These are phyloP conservation scores for Pugionium dolabratum DNA, from an alignment of 345 rosid species.

Conservation along the genomic window DNA sequence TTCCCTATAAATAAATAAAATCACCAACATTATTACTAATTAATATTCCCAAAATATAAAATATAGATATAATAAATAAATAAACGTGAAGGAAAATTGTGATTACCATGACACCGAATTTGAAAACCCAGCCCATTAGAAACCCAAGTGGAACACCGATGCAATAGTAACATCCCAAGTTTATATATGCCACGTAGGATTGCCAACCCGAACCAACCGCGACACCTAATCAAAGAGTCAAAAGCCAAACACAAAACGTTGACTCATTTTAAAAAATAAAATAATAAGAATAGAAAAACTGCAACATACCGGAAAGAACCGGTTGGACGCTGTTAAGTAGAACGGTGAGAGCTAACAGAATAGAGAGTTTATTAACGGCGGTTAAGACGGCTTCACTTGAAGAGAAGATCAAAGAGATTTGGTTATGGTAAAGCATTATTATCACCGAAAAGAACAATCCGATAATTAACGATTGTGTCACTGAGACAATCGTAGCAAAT, in stretches of 20 bases:
- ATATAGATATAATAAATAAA: not conserved
- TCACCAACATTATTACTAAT: too few relatives aligned
- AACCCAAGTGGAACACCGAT: conserved; percentile 81
- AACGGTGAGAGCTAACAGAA: conserved; percentile 75
- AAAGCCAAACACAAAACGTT: conserved; percentile 8
- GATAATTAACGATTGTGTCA: conserved; percentile 53
- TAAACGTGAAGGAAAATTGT: not conserved
- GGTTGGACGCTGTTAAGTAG: conserved; percentile 90
- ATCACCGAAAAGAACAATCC: conserved; percentile 68
- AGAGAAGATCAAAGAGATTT: conserved; percentile 61
- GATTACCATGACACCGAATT: conserved; percentile 75
- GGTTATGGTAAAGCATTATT: conserved; percentile 52
- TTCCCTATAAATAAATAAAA: conserved; percentile 48
- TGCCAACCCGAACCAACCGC: conserved; percentile 99
- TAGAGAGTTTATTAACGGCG: conserved; percentile 66
- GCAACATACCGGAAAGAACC: conserved; percentile 68
- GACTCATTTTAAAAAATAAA: not conserved
- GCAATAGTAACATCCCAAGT: conserved; percentile 79
- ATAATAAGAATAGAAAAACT: not conserved
- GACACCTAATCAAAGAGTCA: conserved; percentile 51
- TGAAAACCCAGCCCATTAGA: conserved; percentile 81
- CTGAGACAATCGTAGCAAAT: conserved; percentile 75
- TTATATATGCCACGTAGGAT: conserved; percentile 81
- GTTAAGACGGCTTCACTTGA: conserved; percentile 58
- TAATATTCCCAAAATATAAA: too few relatives aligned